Base-by-base conservation (phyloP, 495 filamentous ascomycete genomes). In the Xylaria sp. region DNA sequence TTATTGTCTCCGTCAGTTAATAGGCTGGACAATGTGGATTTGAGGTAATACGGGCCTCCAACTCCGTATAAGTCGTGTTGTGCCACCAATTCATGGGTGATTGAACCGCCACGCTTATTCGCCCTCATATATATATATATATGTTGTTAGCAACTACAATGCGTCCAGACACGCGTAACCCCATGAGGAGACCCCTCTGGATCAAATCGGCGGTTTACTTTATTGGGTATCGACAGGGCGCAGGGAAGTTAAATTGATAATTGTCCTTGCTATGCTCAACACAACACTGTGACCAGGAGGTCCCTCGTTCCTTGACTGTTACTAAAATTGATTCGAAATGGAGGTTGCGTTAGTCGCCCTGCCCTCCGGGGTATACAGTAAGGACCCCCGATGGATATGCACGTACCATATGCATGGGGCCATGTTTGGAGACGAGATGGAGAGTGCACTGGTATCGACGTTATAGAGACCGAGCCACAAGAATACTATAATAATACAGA, bases 11-110 rank as follows among this genome's bases (percentile, higher is more conserved):
- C 43, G 48, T 37, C 24, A 55, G 43, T 71, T 71, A 35, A 62
- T 69, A 66, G 74, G 68, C 65, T 68, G 72, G 59, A 31, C 46
- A 53, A 67, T 53, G 48, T 43, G 48, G 33, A 67, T 26, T 44
- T 52, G 61, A 74, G 74, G 76, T 76, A 71, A 74, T 72, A 74
- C 76, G 76, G 76, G 53, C 74, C 74, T 77, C 72, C 40, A 74
- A 68, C 71, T 77, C 76, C 76, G 74, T 66, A 62, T 67, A 53
- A 69, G 35, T 72, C 46, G 66, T 57, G 65, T 61, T 71, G 50
- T 69, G 69, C 48, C 48, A 57, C 68, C 58, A 71, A 37, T 52
- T 66, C 62, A 37, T 15, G 46, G 64, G n/a, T 29, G 64, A 46
- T 41, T 48, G 46, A 67, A 33, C 48, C 64, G 31, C n/a, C 64